phyloP scores from a whole-genome alignment of 257 asterid genomes.

The Catharanthus roseus region DNA sequence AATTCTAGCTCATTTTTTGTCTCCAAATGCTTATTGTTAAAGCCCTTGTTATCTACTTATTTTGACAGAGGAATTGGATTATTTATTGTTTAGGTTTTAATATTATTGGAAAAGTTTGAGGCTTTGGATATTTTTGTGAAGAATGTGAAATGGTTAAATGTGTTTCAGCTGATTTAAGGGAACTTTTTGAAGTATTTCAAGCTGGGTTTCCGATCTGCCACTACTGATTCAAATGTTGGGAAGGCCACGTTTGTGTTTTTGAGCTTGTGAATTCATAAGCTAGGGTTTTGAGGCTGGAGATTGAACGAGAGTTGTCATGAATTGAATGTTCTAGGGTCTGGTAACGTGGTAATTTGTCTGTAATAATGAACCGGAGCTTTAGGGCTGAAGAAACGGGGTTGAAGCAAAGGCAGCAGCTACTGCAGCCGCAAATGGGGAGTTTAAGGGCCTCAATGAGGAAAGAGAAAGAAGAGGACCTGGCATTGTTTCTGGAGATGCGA shows the following conservation, averaged over 20 bases:
- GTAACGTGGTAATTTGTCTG: not conserved
- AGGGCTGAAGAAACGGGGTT: slow-evolving; percentile 16
- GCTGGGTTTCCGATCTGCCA: slow-evolving; percentile 1
- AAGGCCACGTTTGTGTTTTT: not conserved
- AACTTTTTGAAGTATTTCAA: not conserved
- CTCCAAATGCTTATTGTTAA: not conserved
- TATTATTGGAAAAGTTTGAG: not conserved
- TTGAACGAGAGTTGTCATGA: not conserved
- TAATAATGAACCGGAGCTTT: slow-evolving; percentile 13
- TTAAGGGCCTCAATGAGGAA: slow-evolving; percentile 42
- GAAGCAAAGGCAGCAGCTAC: slow-evolving; percentile 38
- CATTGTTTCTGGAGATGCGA: slow-evolving; percentile 81
- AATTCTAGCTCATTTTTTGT: no score
- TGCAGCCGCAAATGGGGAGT: slow-evolving; percentile 32
- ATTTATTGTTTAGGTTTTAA: not conserved
- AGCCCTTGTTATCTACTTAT: not conserved
- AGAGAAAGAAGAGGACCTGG: slow-evolving; percentile 79
- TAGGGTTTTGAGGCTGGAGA: slow-evolving; percentile 13
- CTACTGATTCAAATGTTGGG: not conserved
- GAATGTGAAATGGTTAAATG: slow-evolving; percentile 1
- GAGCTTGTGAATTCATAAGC: not conserved
- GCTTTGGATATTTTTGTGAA: not conserved
- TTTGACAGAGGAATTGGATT: not conserved
- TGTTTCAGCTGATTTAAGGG: not conserved
- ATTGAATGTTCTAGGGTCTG: not conserved